Percentiles rank a stretch among this genome's conserved stretches.
Conservation (phyloP, 2,329 filamentous ascomycete species). For the Phoma sp. region DNA sequence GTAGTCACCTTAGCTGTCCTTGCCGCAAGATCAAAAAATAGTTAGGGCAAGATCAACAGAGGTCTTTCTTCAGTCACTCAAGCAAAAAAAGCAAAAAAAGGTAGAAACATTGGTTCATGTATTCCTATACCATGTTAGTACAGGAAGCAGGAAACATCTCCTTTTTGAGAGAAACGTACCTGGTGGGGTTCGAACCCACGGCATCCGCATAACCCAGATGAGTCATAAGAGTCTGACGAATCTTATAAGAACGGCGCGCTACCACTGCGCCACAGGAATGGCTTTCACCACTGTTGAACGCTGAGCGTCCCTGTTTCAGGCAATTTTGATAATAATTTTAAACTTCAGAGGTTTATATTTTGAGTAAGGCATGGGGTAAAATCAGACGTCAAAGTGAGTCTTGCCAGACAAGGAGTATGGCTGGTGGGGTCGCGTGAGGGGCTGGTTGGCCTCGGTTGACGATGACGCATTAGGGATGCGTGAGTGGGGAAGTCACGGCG, state of each 20-base stretch:
- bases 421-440: background rate
- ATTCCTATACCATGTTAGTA: slow-evolving; percentile 22
- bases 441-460: background rate
- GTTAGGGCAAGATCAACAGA: background rate
- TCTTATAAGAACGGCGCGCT: slow-evolving; percentile 59
- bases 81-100: slow-evolving; percentile 12
- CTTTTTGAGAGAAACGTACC: slow-evolving; percentile 21
- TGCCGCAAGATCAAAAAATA: too few relatives aligned
- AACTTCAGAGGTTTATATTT: background rate
- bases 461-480: slow-evolving; percentile 11
- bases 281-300: slow-evolving; percentile 3
- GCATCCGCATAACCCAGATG: slow-evolving; percentile 54
- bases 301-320: slow-evolving; percentile 6
- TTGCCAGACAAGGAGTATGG: background rate
- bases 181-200: slow-evolving; percentile 52
- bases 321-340: background rate
- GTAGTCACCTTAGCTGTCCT: too few relatives aligned
- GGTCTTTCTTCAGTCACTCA: too few relatives aligned
- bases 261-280: slow-evolving; percentile 57
- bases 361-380: background rate
- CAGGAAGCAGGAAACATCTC: slow-evolving; percentile 14
- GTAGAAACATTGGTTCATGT: slow-evolving; percentile 21
- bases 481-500: slow-evolving; percentile 7
- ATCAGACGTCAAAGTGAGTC: background rate
- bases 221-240: slow-evolving; percentile 47